Conservation (phyloP, 208 protist genomes). For the Trypanosoma cruzi region DNA sequence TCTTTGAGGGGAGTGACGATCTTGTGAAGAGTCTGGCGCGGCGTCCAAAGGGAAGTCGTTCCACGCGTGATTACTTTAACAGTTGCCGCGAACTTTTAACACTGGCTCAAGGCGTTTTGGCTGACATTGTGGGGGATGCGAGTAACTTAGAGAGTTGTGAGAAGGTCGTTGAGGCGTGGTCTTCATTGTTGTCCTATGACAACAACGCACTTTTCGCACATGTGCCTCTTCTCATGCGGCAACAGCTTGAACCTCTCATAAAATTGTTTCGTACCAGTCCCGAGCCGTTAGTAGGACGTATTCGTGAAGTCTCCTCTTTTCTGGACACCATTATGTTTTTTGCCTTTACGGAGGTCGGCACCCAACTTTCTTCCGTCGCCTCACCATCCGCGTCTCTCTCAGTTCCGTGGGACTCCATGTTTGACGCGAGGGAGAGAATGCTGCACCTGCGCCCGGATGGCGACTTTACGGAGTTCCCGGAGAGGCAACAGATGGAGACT, state of each 20-base stretch:
- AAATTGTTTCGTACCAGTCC: constrained; percentile 35
- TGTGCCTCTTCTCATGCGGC: constrained; percentile 45
- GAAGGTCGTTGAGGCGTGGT: constrained; percentile 40
- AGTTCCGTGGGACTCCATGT: constrained; percentile 28
- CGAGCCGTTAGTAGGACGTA: constrained; percentile 31
- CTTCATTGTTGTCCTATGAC: constrained; percentile 44
- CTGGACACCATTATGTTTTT: constrained; percentile 62
- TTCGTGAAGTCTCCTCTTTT: constrained; percentile 43
- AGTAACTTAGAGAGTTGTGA: constrained; percentile 29
- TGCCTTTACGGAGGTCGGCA: constrained; percentile 33
- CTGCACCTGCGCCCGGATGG: constrained; percentile 4
- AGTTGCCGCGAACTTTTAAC: constrained; percentile 32
- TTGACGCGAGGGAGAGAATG: constrained; percentile 3
- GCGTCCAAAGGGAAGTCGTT: constrained; percentile 44
- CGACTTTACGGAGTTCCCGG: background rate
- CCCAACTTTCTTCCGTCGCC: background rate
- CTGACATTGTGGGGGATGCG: constrained; percentile 15
- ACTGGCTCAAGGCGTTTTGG: constrained; percentile 20
- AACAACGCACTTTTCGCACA: constrained; percentile 54
- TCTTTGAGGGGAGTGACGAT: constrained; percentile 33
- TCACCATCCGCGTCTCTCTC: background rate
- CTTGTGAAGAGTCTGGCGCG: background rate
- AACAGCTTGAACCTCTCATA: constrained; percentile 39
- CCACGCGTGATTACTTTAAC: constrained; percentile 51
- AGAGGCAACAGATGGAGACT: background rate